These are phyloP conservation scores for Friedmanniomyces simplex DNA, from an alignment of 495 filamentous ascomycete species.

Conservation along the genomic window DNA sequence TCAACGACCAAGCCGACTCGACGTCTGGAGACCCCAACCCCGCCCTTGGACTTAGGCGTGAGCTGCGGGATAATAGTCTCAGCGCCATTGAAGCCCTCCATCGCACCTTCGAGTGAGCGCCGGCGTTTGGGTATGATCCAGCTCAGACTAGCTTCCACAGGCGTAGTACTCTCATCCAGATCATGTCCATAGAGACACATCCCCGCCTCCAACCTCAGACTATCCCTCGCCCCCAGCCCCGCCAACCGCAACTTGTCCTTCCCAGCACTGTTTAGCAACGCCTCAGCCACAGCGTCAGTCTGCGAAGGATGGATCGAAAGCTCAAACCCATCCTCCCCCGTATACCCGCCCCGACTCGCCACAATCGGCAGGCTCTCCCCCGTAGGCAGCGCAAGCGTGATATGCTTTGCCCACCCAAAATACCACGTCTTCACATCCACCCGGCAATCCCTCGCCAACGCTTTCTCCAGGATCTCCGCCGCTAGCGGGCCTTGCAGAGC, in stretches of 20 bases:
- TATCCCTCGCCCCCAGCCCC: slow-evolving; percentile 84
- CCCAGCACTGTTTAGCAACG: slow-evolving; percentile 52
- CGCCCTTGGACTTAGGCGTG: slow-evolving; percentile 54
- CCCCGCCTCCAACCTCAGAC: slow-evolving; percentile 84
- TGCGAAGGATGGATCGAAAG: slow-evolving; percentile 65
- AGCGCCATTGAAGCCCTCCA: slow-evolving; percentile 55
- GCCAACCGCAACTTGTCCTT: slow-evolving; percentile 61
- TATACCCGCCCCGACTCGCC: slow-evolving; percentile 84
- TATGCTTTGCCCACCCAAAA: slow-evolving; percentile 63
- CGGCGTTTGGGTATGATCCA: slow-evolving; percentile 80
- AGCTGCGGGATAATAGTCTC: slow-evolving; percentile 63
- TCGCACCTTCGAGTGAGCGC: slow-evolving; percentile 38
- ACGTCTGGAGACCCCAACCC: slow-evolving; percentile 54
- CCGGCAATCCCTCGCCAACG: slow-evolving; percentile 31
- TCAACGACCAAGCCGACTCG: slow-evolving; percentile 75
- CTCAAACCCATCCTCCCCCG: slow-evolving; percentile 96
- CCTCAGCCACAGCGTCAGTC: slow-evolving; percentile 45
- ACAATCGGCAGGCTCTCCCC: slow-evolving; percentile 48
- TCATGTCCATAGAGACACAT: slow-evolving; percentile 99
- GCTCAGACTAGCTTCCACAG: slow-evolving; percentile 68
- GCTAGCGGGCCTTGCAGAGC: slow-evolving; percentile 82
- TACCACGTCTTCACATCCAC: slow-evolving; percentile 57
- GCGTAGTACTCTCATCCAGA: slow-evolving; percentile 78
- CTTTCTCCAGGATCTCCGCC: slow-evolving; percentile 46
- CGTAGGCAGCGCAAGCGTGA: slow-evolving; percentile 42